Conservation (phyloP, 2,329 filamentous ascomycete genomes). For the Aspergillus uvarum region DNA sequence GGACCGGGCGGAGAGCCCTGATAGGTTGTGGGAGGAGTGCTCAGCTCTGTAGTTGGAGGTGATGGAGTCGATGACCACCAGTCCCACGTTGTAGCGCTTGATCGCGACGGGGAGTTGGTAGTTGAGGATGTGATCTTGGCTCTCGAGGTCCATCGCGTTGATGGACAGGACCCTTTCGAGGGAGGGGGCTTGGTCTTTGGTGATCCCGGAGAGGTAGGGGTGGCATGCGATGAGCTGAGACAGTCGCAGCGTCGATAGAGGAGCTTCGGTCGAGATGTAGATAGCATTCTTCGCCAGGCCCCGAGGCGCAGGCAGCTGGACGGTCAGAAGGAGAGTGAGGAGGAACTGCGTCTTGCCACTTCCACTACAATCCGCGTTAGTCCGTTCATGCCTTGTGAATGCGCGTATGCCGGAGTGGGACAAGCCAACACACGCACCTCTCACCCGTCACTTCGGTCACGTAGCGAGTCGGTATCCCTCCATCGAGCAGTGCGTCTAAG, state of each 20-base stretch:
- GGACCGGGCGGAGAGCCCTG: conserved; percentile 69
- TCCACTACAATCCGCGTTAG: conserved; percentile 54
- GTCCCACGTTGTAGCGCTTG: conserved; percentile 70
- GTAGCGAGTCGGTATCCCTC: conserved; percentile 77
- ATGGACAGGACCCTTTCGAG: conserved; percentile 77
- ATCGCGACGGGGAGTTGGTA: conserved; percentile 90
- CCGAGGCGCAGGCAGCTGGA: conserved; percentile 73
- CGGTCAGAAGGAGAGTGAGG: conserved; percentile 76
- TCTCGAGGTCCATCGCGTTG: conserved; percentile 83
- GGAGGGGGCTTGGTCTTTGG: conserved; percentile 54
- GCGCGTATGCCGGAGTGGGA: background rate
- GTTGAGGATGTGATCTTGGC: conserved; percentile 89
- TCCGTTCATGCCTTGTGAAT: background rate
- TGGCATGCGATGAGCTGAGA: conserved; percentile 72
- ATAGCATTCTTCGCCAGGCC: conserved; percentile 73
- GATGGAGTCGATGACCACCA: conserved; percentile 86
- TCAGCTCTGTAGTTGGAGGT: conserved; percentile 95
- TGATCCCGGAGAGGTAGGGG: conserved; percentile 55
- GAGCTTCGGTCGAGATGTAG: conserved; percentile 91
- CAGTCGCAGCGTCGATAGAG: conserved; percentile 78
- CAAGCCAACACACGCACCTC: conserved; percentile 54
- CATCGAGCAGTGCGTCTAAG: conserved; percentile 70
- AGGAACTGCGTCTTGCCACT: conserved; percentile 95
- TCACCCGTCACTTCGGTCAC: conserved; percentile 90
- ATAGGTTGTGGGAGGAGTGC: conserved; percentile 47